Percentiles rank a stretch among this genome's conserved stretches.
Evolutionary conservation across 2,329 filamentous ascomycete genomes (phyloP).

Genomic region (Massarina eburnea): DNA sequence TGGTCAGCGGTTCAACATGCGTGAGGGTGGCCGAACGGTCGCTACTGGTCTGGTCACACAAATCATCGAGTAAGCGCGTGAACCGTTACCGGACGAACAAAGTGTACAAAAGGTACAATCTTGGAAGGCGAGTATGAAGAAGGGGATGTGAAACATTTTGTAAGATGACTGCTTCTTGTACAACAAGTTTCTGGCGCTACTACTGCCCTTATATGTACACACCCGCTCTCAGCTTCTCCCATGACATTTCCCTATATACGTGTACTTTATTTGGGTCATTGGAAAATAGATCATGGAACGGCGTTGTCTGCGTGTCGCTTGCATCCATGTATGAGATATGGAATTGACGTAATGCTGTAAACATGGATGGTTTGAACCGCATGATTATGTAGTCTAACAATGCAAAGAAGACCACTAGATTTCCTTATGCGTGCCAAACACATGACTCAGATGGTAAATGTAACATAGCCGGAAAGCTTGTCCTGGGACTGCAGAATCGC

Average conservation of each 20-base stretch:
- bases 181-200: slow-evolving; percentile 10
- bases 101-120: slow-evolving; percentile 4
- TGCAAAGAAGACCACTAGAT: too few species aligned
- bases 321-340: background rate
- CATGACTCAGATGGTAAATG: too few species aligned
- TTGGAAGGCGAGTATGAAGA: background rate
- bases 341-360: background rate
- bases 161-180: slow-evolving; percentile 5
- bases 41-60: slow-evolving; percentile 44
- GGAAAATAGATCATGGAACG: slow-evolving; percentile 9
- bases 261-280: background rate
- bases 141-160: background rate
- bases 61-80: slow-evolving; percentile 32
- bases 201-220: slow-evolving; percentile 9
- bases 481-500: too few species aligned
- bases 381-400: background rate
- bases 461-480: too few species aligned
- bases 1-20: slow-evolving; percentile 96
- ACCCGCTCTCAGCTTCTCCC: slow-evolving; percentile 9
- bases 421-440: too few species aligned
- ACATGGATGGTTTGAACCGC: background rate
- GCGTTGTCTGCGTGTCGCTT: background rate
- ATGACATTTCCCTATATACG: slow-evolving; percentile 2
- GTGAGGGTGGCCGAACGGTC: slow-evolving; percentile 79
- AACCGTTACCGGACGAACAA: background rate